Percentiles rank a stretch among this genome's conserved stretches.
Evolutionary conservation across 805 yeast species (phyloP).

Genomic region (Blastobotrys peoriensis): DNA sequence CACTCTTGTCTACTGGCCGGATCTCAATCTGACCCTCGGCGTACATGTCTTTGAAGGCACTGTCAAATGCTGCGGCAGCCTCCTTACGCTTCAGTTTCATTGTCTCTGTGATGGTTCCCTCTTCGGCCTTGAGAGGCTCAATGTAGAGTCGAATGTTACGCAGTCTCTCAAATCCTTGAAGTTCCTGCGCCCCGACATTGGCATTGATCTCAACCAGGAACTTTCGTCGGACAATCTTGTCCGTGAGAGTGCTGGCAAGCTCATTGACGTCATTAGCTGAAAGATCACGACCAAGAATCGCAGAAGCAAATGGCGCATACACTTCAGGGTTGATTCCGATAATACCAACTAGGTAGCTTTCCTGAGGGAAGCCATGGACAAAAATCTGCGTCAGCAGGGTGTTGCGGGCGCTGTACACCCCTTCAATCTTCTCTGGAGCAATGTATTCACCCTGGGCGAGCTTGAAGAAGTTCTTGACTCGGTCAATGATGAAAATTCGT

Average conservation of each 20-base stretch:
- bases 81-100: constrained; percentile 47
- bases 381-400: constrained; percentile 49
- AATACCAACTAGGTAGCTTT: constrained; percentile 53
- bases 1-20: neutral
- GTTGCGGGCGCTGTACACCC: constrained; percentile 48
- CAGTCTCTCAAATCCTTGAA: constrained; percentile 60
- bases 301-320: constrained; percentile 28
- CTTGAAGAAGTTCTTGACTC: constrained; percentile 76
- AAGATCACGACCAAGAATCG: constrained; percentile 29
- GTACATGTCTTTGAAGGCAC: constrained; percentile 40
- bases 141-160: constrained; percentile 47
- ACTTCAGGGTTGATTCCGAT: constrained; percentile 54
- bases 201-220: constrained; percentile 36
- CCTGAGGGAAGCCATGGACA: constrained; percentile 58
- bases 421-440: constrained; percentile 72
- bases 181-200: constrained; percentile 30
- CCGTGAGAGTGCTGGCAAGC: constrained; percentile 29
- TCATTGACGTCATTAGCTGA: constrained; percentile 22
- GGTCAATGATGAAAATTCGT: constrained; percentile 55
- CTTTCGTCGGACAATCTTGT: constrained; percentile 31
- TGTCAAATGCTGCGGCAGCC: constrained; percentile 40
- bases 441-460: constrained; percentile 61
- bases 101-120: constrained; percentile 64
- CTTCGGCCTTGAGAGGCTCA: constrained; percentile 58
- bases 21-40: constrained; percentile 37